Evolutionary conservation across 169 alveolate species (phyloP).

Genomic region (Babesia caballi): DNA sequence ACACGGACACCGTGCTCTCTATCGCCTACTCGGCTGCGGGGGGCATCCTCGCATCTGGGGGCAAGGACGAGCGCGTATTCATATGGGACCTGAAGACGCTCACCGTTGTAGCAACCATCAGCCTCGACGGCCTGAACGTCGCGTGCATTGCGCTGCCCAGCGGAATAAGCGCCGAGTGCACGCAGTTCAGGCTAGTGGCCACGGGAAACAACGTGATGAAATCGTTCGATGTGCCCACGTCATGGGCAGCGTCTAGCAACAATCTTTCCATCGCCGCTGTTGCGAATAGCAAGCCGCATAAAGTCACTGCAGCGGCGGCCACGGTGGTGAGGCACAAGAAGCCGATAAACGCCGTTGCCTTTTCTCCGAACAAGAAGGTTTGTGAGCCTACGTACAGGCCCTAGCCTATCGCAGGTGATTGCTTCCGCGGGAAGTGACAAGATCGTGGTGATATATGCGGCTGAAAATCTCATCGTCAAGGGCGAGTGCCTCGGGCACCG

Average conservation of each 20-base stretch:
- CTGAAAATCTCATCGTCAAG: constrained; percentile 48
- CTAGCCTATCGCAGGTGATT: constrained; percentile 1
- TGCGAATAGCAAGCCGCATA: background rate
- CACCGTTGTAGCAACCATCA: constrained; percentile 2
- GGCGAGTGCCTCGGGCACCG: constrained; percentile 63
- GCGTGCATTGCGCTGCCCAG: constrained; percentile 22
- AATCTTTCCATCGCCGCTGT: background rate
- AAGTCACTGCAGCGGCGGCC: constrained; percentile 11
- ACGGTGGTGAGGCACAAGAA: constrained; percentile 55
- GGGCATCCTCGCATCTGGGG: constrained; percentile 42
- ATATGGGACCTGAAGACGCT: constrained; percentile 54
- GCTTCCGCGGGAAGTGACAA: constrained; percentile 63
- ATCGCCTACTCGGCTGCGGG: constrained; percentile 26
- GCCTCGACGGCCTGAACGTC: constrained; percentile 22
- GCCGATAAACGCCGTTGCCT: constrained; percentile 44
- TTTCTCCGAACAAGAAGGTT: constrained; percentile 65
- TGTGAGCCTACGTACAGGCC: background rate
- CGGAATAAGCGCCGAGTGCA: background rate
- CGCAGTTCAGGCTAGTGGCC: constrained; percentile 13
- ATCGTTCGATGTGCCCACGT: constrained; percentile 21
- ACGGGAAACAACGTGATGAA: constrained; percentile 42
- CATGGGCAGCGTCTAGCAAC: background rate
- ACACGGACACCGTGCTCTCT: constrained; percentile 51
- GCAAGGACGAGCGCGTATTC: constrained; percentile 51
- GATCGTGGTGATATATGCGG: constrained; percentile 41